These are phyloP conservation scores for Claviceps spartinae DNA, from an alignment of 2,329 filamentous ascomycete genomes.

Conservation along the genomic window DNA sequence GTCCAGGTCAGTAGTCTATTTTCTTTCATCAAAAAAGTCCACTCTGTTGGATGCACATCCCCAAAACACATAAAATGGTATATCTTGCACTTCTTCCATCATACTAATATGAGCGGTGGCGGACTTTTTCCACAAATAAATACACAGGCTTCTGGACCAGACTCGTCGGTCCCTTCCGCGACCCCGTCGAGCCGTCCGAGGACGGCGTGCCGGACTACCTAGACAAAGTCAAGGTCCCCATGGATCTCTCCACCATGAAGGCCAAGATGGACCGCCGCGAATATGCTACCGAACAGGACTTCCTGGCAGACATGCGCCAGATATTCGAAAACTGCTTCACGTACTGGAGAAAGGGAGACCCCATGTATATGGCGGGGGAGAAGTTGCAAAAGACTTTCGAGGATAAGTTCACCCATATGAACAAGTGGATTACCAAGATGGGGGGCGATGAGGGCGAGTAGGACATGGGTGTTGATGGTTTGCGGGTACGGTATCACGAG, in stretches of 20 bases:
- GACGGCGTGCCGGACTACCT: conserved; percentile 50
- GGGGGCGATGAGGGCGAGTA: conserved; percentile 22
- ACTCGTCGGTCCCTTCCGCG: conserved; percentile 47
- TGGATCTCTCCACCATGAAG: conserved; percentile 49
- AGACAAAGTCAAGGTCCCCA: conserved; percentile 45
- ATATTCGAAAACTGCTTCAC: conserved; percentile 51
- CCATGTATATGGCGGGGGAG: conserved; percentile 41
- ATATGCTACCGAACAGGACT: conserved; percentile 40
- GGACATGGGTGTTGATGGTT: neutral
- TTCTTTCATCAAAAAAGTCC: neutral
- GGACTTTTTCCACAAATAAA: neutral
- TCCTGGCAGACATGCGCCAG: conserved; percentile 42
- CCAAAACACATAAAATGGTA: too few species aligned
- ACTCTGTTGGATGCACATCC: too few species aligned
- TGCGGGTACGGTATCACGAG: too few species aligned
- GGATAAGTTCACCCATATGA: conserved; percentile 45
- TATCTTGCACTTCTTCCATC: too few species aligned
- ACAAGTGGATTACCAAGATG: conserved; percentile 46
- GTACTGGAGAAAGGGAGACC: conserved; percentile 45
- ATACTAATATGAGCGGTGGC: neutral
- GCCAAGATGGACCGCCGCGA: conserved; percentile 41
- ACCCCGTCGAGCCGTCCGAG: conserved; percentile 41
- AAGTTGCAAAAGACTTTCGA: conserved; percentile 45
- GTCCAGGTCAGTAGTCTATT: conserved; percentile 32
- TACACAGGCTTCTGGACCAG: conserved; percentile 48